A percentile compares a stretch with the other conserved stretches of the same genome.
Evolutionary conservation across 352 stramenopile genomes (phyloP).

Genomic region (Pythium biforme): DNA sequence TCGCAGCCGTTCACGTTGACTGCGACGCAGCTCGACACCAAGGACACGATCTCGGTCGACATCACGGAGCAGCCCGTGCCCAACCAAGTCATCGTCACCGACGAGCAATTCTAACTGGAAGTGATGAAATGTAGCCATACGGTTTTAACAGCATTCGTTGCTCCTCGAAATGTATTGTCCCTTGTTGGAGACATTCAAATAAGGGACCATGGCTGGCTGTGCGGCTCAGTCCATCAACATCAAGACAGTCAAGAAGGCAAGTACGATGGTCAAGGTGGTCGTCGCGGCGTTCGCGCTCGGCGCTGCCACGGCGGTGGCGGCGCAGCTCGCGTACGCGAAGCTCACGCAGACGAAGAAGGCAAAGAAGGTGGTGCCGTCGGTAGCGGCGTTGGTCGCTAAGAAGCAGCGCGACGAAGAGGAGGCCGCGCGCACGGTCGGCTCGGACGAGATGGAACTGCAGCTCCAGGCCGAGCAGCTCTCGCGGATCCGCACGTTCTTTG

Average conservation of each 20-base stretch:
- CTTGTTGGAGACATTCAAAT: conserved; percentile 1
- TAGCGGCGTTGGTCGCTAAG: not conserved
- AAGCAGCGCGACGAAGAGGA: not conserved
- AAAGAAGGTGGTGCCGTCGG: conserved; percentile 3
- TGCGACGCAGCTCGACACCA: conserved; percentile 1
- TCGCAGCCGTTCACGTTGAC: conserved; percentile 21
- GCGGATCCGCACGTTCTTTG: conserved; percentile 94
- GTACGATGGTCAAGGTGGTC: conserved; percentile 58
- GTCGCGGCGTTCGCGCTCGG: conserved; percentile 54
- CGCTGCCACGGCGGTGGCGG: conserved; percentile 40
- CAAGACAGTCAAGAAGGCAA: not conserved
- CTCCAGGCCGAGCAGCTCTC: conserved; percentile 87
- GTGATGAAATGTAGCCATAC: conserved; percentile 17
- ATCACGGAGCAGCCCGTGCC: conserved; percentile 20
- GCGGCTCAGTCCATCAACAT: not conserved
- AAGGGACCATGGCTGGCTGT: conserved; percentile 14
- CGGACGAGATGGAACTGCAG: conserved; percentile 38
- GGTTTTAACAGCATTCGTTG: conserved; percentile 4
- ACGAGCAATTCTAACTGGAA: conserved; percentile 27
- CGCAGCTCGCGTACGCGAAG: conserved; percentile 43
- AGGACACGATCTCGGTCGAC: conserved; percentile 11
- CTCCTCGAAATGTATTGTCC: conserved; percentile 2
- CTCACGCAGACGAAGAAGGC: conserved; percentile 26
- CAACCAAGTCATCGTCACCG: conserved; percentile 17
- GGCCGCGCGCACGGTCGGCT: conserved; percentile 24